Base-by-base conservation (phyloP, 345 rosid species). In the Ailanthus altissimus region DNA sequence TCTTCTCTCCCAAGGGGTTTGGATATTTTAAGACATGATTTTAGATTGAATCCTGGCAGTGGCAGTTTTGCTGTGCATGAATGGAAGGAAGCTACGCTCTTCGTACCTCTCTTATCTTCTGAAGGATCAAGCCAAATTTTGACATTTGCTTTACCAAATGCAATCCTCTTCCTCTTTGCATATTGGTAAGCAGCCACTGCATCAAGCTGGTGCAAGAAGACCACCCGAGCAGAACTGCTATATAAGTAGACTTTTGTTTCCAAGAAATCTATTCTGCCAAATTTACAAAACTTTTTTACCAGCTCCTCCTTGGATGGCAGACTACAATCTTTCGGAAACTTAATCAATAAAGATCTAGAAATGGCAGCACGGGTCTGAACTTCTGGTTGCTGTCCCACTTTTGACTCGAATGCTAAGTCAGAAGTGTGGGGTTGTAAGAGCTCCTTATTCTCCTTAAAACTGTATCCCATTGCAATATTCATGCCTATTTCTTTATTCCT, bases 101-200 rank as follows among this genome's bases (percentile, higher is more conserved):
- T 73, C 16, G 72, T 6, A 46, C 25, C 57, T 57, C 73, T 70
- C 79, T 82, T 40, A 42, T 47, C 62, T 59, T 67, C 77, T 7
- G 0, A 50, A 32, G 70, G 75, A 42, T 69, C 77, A 46, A 83
- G 85, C 81, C 83, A 83, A 77, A 72, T 76, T 70, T 40, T 58
- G 59, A 83, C 43, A 36, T 69, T 70, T 70, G 21, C 70, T 74
- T 8, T 77, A n/a, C 81, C 76, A 54, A 40, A 70, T 28, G 67
- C 43, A 77, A 26, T 50, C 70, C 74, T 83, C 73, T 79, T 83
- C 82, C 75, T 76, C 79, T 79, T 83, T 5, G 78, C 78, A 69
- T 62, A 83, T 23, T 79, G 81, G 63, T 83, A 83, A 47, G 85
- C 85, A 42, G 70, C 75, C 16, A 50, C 57, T 0, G 81, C 83